Conservation (phyloP, 2,329 filamentous ascomycete species). For the Exophiala phaeomuriformis region DNA sequence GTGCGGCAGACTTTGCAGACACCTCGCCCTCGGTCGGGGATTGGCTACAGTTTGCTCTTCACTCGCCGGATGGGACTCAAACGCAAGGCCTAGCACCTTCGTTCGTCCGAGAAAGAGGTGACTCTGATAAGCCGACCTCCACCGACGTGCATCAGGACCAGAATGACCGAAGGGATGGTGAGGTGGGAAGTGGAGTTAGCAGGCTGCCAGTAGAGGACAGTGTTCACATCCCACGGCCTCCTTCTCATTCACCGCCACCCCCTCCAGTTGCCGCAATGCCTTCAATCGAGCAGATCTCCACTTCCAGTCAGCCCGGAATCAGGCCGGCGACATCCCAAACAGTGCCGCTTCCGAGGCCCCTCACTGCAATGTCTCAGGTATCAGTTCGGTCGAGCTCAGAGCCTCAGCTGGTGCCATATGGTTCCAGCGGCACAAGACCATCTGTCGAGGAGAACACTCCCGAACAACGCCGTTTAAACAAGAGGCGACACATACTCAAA, state of each 20-base stretch:
- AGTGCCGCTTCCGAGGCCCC: conserved; percentile 13
- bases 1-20: conserved; percentile 43
- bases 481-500: conserved; percentile 77
- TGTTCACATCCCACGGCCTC: conserved; percentile 19
- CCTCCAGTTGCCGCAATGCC: conserved; percentile 16
- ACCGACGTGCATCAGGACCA: background rate
- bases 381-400: conserved; percentile 18
- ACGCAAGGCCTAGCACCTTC: conserved; percentile 9
- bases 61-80: conserved; percentile 9
- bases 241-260: conserved; percentile 25
- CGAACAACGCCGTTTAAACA: conserved; percentile 64
- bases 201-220: background rate
- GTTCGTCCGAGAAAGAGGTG: conserved; percentile 8
- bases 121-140: background rate
- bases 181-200: background rate
- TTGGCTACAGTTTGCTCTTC: conserved; percentile 41
- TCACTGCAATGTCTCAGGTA: conserved; percentile 17
- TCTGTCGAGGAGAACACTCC: conserved; percentile 29
- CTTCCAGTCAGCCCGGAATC: conserved; percentile 15
- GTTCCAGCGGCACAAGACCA: conserved; percentile 10
- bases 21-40: conserved; percentile 45
- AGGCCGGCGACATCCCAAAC: conserved; percentile 3
- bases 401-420: conserved; percentile 9
- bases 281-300: conserved; percentile 21
- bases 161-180: background rate